These are phyloP conservation scores for Fusarium tuaranense DNA, from an alignment of 2,329 filamentous ascomycete genomes.

Conservation along the genomic window DNA sequence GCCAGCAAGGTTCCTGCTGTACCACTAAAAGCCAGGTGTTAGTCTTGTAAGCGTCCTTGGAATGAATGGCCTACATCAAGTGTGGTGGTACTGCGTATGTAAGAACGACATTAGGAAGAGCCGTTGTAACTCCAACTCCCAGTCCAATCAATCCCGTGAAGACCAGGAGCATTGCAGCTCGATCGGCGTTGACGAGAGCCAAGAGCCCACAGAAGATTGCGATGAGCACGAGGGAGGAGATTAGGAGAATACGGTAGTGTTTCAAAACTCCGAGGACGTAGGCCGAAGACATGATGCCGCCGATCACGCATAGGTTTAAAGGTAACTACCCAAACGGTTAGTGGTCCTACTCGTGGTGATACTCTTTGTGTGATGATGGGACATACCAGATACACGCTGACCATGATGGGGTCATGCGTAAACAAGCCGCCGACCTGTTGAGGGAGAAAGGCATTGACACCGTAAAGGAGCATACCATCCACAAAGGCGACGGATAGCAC, in stretches of 20 bases:
- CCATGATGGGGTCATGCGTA: not conserved
- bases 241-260: not conserved
- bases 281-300: not conserved
- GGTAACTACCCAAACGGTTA: not conserved
- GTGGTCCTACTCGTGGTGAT: not conserved
- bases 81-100: not conserved
- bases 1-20: not conserved
- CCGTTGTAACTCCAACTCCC: not conserved
- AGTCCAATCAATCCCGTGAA: not conserved
- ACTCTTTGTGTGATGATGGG: not conserved
- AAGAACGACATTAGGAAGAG: not conserved
- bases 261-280: not conserved
- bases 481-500: not conserved
- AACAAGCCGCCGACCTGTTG: not conserved
- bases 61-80: not conserved
- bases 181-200: not conserved
- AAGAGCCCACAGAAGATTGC: not conserved
- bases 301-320: not conserved
- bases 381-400: not conserved
- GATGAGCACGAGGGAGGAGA: not conserved
- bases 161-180: not conserved
- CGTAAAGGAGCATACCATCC: constrained; percentile 1
- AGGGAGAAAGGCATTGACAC: not conserved
- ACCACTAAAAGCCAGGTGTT: not conserved
- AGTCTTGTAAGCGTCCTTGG: not conserved